Percentiles rank a stretch among this genome's conserved stretches.
phyloP scores from a whole-genome alignment of 2,329 filamentous ascomycete species.

The Scedosporium aurantiacum region DNA sequence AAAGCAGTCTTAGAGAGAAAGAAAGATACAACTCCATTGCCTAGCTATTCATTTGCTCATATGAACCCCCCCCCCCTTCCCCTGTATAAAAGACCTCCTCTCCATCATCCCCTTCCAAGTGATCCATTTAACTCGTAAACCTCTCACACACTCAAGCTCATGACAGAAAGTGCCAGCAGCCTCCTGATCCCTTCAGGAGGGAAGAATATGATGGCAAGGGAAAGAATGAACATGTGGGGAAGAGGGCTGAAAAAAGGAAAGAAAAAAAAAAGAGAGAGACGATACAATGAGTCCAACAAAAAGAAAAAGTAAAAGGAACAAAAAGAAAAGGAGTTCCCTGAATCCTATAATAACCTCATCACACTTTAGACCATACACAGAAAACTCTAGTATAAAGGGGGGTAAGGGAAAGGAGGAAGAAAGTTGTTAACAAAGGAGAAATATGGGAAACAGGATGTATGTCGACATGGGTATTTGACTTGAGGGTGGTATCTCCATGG shows the following conservation, averaged over 20 bases:
- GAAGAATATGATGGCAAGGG: background rate
- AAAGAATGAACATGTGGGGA: conserved; percentile 4
- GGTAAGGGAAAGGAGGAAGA: conserved; percentile 1
- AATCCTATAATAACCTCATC: background rate
- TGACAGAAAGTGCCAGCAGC: no score
- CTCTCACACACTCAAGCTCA: background rate
- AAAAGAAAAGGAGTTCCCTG: background rate
- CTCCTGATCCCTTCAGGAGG: background rate
- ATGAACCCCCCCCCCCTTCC: background rate
- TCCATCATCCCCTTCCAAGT: background rate
- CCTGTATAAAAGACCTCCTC: background rate
- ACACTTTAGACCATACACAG: background rate
- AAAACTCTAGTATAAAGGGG: conserved; percentile 2
- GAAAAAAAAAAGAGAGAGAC: background rate
- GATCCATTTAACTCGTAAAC: background rate
- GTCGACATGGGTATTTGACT: background rate
- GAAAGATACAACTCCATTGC: background rate
- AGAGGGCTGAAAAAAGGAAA: background rate
- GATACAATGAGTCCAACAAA: background rate
- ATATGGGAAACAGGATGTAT: background rate
- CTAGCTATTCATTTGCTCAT: conserved; percentile 1
- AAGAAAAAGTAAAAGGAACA: background rate
- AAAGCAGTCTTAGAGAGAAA: background rate
- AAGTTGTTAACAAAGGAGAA: background rate
- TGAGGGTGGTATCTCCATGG: background rate